Conservation (phyloP, 1,284 basidiomycete genomes). For the Porodaedalea pini region DNA sequence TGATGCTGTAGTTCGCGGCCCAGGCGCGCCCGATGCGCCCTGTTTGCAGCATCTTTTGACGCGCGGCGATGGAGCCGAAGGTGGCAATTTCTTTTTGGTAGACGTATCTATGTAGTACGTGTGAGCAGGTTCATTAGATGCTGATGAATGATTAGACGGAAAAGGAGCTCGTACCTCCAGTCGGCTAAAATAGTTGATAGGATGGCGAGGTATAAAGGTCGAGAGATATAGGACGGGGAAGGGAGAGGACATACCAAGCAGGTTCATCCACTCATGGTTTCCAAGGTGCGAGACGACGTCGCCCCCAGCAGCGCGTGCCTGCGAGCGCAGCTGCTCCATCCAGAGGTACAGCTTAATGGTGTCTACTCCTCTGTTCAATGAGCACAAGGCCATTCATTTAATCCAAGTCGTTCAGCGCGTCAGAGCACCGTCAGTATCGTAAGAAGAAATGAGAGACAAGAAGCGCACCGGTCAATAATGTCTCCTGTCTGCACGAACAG, state of each 20-base stretch:
- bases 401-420: background rate
- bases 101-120: slow-evolving; percentile 63
- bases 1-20: slow-evolving; percentile 82
- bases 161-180: slow-evolving; percentile 58
- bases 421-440: slow-evolving; percentile 9
- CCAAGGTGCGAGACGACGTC: slow-evolving; percentile 75
- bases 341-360: slow-evolving; percentile 78
- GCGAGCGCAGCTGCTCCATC: slow-evolving; percentile 78
- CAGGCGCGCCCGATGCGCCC: slow-evolving; percentile 82
- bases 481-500: slow-evolving; percentile 92
- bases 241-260: slow-evolving; percentile 52
- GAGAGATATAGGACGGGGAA: background rate
- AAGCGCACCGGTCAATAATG: slow-evolving; percentile 76
- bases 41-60: slow-evolving; percentile 67
- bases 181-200: slow-evolving; percentile 48
- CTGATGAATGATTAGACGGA: background rate
- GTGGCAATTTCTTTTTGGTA: slow-evolving; percentile 74
- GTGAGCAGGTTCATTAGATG: background rate
- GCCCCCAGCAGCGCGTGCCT: slow-evolving; percentile 69
- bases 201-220: slow-evolving; percentile 15
- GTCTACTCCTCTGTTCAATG: slow-evolving; percentile 70
- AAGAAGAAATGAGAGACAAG: background rate
- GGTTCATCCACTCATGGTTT: slow-evolving; percentile 93
- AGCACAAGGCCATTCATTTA: slow-evolving; percentile 4
- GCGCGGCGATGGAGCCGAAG: slow-evolving; percentile 66